These are phyloP conservation scores for Elsinoe fawcettii DNA, from an alignment of 2,329 filamentous ascomycete genomes.

Conservation along the genomic window DNA sequence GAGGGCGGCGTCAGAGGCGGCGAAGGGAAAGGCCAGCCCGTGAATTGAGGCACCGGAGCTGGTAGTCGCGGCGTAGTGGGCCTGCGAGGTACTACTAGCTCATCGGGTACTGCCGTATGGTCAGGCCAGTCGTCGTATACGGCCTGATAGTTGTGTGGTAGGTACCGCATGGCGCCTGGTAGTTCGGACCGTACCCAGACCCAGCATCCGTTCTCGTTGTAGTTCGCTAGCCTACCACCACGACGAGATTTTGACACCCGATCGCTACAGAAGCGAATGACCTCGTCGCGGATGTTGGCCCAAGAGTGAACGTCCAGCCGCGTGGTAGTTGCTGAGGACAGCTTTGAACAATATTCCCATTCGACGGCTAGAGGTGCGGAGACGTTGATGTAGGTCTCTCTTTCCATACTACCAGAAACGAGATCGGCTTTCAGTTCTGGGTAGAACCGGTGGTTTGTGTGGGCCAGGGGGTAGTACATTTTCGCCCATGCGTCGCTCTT, in stretches of 20 bases:
- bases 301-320: background rate
- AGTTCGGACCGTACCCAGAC: too few relatives aligned
- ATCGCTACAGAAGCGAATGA: background rate
- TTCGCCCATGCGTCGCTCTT: background rate
- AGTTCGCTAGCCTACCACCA: background rate
- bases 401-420: background rate
- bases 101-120: too few relatives aligned
- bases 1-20: background rate
- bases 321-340: background rate
- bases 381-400: background rate
- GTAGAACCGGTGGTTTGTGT: background rate
- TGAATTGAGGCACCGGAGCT: too few relatives aligned
- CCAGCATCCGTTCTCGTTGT: background rate
- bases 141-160: too few relatives aligned
- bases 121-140: too few relatives aligned
- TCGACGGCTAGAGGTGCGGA: slow-evolving; percentile 6
- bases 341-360: background rate
- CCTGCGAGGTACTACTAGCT: too few relatives aligned
- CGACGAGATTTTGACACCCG: background rate
- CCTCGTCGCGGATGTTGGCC: background rate
- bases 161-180: too few relatives aligned
- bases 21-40: too few relatives aligned
- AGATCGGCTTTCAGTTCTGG: background rate
- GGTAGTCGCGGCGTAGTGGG: too few relatives aligned
- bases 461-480: background rate